phyloP scores from a whole-genome alignment of 2,329 filamentous ascomycete species.

The Pseudogymnoascus sp. region DNA sequence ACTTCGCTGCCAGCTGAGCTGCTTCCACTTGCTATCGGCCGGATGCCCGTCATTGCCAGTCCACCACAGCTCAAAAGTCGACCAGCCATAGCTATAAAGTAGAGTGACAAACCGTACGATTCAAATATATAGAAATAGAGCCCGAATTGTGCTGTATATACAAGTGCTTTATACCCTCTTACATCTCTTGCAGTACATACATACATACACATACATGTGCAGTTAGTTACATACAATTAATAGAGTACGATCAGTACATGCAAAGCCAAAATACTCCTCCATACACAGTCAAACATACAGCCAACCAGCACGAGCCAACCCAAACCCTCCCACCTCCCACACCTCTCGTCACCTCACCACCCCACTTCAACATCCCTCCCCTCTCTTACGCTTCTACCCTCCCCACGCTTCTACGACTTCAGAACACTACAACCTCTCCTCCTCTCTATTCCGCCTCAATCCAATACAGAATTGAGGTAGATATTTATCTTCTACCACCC shows the following conservation, averaged over 20 bases:
- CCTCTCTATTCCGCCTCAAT: not conserved
- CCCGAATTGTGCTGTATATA: not conserved
- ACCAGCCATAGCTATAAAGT: not conserved
- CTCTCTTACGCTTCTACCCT: not conserved
- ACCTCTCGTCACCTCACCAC: constrained; percentile 9
- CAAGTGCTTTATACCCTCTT: constrained; percentile 3
- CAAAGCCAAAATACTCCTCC: not conserved
- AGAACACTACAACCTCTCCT: not conserved
- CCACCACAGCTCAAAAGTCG: not conserved
- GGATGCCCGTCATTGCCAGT: constrained; percentile 2
- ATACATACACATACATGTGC: not conserved
- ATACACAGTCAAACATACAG: not conserved
- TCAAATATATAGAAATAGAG: not conserved
- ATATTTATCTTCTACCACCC: not conserved
- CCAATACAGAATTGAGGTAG: not conserved
- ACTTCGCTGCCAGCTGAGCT: not conserved
- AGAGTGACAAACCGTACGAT: not conserved
- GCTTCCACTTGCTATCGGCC: not conserved
- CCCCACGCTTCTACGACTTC: not conserved
- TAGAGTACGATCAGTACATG: not conserved
- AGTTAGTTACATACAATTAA: not conserved
- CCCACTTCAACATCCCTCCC: constrained; percentile 9
- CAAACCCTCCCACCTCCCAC: constrained; percentile 11
- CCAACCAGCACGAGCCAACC: constrained; percentile 10
- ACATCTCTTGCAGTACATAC: not conserved